Conservation (phyloP, 2,329 filamentous ascomycete species). For the Stylonectria norvegica region DNA sequence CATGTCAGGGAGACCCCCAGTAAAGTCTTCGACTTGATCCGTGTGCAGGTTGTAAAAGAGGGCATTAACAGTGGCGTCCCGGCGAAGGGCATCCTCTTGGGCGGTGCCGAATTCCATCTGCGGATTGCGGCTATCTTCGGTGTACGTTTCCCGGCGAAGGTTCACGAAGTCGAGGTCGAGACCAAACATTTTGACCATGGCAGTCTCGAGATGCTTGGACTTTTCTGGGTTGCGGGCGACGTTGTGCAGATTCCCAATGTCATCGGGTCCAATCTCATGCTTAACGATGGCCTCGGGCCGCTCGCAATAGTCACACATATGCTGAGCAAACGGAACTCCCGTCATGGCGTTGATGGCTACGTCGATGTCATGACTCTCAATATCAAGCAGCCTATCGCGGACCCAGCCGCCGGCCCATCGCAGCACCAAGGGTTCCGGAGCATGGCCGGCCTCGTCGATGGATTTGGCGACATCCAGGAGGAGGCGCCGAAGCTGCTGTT, state of each 20-base stretch:
- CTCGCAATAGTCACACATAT: slow-evolving; percentile 66
- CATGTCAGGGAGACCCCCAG: slow-evolving; percentile 75
- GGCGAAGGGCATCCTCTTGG: slow-evolving; percentile 80
- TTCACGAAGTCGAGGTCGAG: slow-evolving; percentile 95
- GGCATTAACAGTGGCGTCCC: slow-evolving; percentile 92
- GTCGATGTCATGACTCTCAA: slow-evolving; percentile 76
- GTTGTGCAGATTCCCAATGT: slow-evolving; percentile 76
- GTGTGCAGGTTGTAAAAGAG: slow-evolving; percentile 93
- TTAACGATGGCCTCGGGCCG: slow-evolving; percentile 56
- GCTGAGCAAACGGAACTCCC: slow-evolving; percentile 68
- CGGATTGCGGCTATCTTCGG: slow-evolving; percentile 84
- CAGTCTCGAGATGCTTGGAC: slow-evolving; percentile 92
- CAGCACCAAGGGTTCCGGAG: slow-evolving; percentile 57
- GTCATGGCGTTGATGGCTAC: slow-evolving; percentile 85
- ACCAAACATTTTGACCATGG: slow-evolving; percentile 79
- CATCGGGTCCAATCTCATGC: slow-evolving; percentile 55
- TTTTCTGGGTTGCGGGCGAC: slow-evolving; percentile 92
- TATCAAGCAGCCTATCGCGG: slow-evolving; percentile 73
- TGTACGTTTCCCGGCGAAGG: slow-evolving; percentile 85
- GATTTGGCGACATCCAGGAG: slow-evolving; percentile 77
- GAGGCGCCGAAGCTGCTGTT: slow-evolving; percentile 69
- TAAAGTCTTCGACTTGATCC: slow-evolving; percentile 78
- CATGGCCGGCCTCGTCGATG: slow-evolving; percentile 44
- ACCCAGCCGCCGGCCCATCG: slow-evolving; percentile 88
- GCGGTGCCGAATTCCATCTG: slow-evolving; percentile 92